phyloP scores from a whole-genome alignment of 352 stramenopile genomes.

The Phytopythium montanum region DNA sequence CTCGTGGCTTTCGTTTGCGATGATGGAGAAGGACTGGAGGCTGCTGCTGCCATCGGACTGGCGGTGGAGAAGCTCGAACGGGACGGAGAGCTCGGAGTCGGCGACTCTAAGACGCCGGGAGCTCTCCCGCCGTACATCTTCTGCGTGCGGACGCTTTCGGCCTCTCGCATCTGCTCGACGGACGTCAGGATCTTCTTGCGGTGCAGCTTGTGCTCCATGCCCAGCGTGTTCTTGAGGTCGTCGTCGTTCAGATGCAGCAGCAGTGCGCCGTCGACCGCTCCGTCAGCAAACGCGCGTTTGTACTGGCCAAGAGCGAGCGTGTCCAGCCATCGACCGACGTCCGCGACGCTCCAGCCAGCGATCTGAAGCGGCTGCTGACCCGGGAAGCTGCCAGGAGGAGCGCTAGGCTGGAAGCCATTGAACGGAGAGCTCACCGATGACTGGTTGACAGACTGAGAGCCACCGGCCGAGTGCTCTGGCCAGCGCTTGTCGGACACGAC shows the following conservation, averaged over 20 bases:
- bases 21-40: not conserved
- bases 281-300: constrained; percentile 86
- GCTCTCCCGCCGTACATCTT: constrained; percentile 27
- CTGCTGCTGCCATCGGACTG: not conserved
- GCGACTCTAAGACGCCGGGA: not conserved
- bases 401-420: constrained; percentile 36
- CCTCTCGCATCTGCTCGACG: constrained; percentile 63
- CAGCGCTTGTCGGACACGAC: constrained; percentile 58
- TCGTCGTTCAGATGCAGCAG: constrained; percentile 88
- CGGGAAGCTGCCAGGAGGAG: constrained; percentile 46
- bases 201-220: constrained; percentile 93
- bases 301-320: constrained; percentile 88
- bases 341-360: constrained; percentile 80
- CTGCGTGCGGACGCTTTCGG: constrained; percentile 44
- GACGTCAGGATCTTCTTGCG: constrained; percentile 95
- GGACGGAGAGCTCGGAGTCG: not conserved
- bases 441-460: not conserved
- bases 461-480: constrained; percentile 39
- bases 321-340: constrained; percentile 90
- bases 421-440: constrained; percentile 4
- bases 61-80: not conserved
- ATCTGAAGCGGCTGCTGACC: constrained; percentile 68
- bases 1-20: not conserved
- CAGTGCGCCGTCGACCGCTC: constrained; percentile 86
- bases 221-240: constrained; percentile 93